Base-by-base conservation (phyloP, 192 early-diverging fungal species). In the Umbelopsis ramanniana region DNA sequence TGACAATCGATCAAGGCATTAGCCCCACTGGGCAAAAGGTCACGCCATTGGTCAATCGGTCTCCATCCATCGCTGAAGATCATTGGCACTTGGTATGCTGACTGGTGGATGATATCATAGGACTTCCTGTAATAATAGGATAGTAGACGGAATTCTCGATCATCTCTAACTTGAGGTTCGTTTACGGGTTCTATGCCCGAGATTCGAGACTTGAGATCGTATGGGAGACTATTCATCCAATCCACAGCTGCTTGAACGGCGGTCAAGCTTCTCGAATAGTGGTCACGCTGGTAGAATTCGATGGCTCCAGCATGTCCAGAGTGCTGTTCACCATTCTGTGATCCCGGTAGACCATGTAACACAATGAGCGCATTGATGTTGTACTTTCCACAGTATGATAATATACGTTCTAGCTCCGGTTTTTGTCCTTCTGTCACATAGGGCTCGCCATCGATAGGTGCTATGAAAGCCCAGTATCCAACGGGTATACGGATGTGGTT, bases 391-490 rank as follows among this genome's bases (percentile, higher is more conserved):
- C 75, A 76, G 52, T 76, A 76, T 14, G 70, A 70, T 12, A 76
- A 45, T 40, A 76, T 76, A 29, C 75, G 60, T 38, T 76, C 57
- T 43, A 76, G 19, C 8, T 71, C 57, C 24, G 35, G 43, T 33
- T 83, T 80, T 52, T 81, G 79, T 38, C 86, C 87, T 77, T 79
- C 84, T 66, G 83, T 74, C 3, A 87, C 82, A 29, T 74, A 89
- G 6, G 88, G 88, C 71, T 89, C 88, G 11, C 86, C 86, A 48
- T 79, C 78, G 52, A 76, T 76, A 14, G 82, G 70, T 14, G 80
- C 73, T 22, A 87, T 81, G 75, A 89, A 85, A 67, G 84, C 86
- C 86, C 87, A 89, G 67, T 87, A 84, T 1, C 87, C 87, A 1
- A 89, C 70, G 15, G 87, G 87, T 8, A 89, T 84, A 4, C 87